Conservation (phyloP, 2,329 filamentous ascomycete genomes). For the Trichophyton schoenleinii region DNA sequence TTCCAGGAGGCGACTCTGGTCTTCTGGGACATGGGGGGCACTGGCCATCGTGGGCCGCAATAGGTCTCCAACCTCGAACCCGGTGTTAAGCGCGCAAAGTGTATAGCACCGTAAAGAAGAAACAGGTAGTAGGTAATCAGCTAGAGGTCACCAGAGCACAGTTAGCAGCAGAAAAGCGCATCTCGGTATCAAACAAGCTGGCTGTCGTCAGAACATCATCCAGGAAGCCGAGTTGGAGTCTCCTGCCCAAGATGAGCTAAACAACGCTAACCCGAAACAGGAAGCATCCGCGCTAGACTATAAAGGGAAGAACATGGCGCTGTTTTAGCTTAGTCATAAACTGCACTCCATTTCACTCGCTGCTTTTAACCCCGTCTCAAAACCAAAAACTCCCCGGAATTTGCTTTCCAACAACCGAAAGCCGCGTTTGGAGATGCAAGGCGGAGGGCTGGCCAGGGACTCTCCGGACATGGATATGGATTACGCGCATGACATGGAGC, state of each 20-base stretch:
- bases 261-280: not conserved
- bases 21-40: conserved; percentile 51
- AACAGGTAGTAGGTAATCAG: not conserved
- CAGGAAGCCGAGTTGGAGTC: not conserved
- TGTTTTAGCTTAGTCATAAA: not conserved
- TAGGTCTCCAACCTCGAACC: not conserved
- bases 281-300: not conserved
- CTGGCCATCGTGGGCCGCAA: conserved; percentile 1
- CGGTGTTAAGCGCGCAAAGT: not conserved
- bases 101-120: not conserved
- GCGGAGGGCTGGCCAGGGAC: not conserved
- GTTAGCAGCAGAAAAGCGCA: not conserved
- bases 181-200: not conserved
- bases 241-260: not conserved
- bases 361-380: not conserved
- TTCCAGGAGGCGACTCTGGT: conserved; percentile 85
- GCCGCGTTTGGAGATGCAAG: not conserved
- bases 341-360: not conserved
- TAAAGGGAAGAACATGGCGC: not conserved
- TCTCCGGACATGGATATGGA: too few relatives aligned
- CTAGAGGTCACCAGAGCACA: not conserved
- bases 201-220: not conserved
- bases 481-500: not conserved
- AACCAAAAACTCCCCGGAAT: not conserved
- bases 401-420: not conserved